Base-by-base conservation (phyloP, 306 rosid genomes). In the Casuarina cunninghamiana region DNA sequence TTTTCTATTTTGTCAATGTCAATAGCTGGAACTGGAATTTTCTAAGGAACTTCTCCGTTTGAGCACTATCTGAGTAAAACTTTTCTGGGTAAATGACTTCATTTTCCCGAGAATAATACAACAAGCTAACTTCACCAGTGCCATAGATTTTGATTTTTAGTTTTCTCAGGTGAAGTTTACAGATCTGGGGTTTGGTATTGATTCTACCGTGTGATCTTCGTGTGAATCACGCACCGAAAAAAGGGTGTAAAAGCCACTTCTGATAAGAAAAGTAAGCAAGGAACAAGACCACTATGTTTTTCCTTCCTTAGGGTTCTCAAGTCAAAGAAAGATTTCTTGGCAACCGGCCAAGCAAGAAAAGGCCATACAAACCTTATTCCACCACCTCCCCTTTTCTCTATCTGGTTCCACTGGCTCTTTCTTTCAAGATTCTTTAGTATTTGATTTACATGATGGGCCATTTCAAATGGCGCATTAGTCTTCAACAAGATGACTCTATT, bases 291-390 rank as follows among this genome's bases (percentile, higher is more conserved):
- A 35, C 66, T 45, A 77, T 10, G 3, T 44, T 50, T 76, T 72
- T 63, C 61, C 49, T 78, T 67, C 55, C 51, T 39, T 69, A 74
- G 86, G 85, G 88, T 69, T 86, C 79, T 69, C 55, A 88, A 93
- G 97, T 93, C 94, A 91, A 93, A 89, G 87, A 86, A 89, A 87
- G 91, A 89, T 91, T 91, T 91, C 87, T 93, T 85, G 90, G 72
- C 8, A 93, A 89, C 79, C 81, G 72, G 88, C 89, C 90, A 89
- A 88, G 79, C n/a, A 76, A 78, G 90, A 89, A 89, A 93, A 93
- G 80, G 93, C 86, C 78, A 85, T 80, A 82, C 53, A 54, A 73
- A 72, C 70, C 48, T 44, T 81, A 86, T 83, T 84, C 85, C 82
- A 77, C 78, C 87, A 19, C 78, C 69, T 54, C 62, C 76, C 60